Base-by-base conservation (phyloP, 345 rosid genomes). In the Aegle marmelos region DNA sequence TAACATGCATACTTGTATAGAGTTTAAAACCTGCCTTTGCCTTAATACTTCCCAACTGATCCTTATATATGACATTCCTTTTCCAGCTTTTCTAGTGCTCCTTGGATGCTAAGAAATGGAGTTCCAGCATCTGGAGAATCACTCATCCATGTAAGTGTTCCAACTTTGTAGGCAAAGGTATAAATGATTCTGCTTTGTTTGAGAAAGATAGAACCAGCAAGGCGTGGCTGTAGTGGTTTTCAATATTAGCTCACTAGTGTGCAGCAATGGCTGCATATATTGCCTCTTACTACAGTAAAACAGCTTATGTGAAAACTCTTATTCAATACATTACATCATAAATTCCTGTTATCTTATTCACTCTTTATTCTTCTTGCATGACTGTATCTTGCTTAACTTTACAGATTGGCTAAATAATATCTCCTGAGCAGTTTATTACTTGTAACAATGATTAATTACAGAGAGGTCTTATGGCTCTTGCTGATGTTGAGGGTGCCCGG, bases 401-500 rank as follows among this genome's bases (percentile, higher is more conserved):
- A 24, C 13, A 13, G 9, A 62, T 74, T 10, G 54, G 28, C 60
- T 45, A 48, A 45, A 28, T 16, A 27, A 22, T 8, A 37, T 39
- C 22, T 60, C 56, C 30, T 73, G 6, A 16, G 30, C 36, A 3
- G 25, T 33, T 33, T 4, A 36, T 75, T 48, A 67, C 61, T 77
- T 70, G 48, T 77, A 61, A 69, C 33, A 33, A 73, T 79, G 27
- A 27, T 45, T 73, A 58, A 78, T 72, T 66, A 56, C 96, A 95
- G 98, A 91, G 97, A 86, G 90, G 98, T 80, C 90, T 95, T 70
- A 90, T 95, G 93, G 99, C 97, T 83, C 90, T 95, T 76, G 98
- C 98, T 63, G 97, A 95, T 86, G 92, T 95, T 30, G 98, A 95
- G 87, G 98, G 97, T 41, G 99, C 97, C 80, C 90, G 85, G 76